Evolutionary conservation across 306 rosid species (phyloP), one percentile per base, ranked within the genome.

Genomic region (Quercus mongolica): DNA sequence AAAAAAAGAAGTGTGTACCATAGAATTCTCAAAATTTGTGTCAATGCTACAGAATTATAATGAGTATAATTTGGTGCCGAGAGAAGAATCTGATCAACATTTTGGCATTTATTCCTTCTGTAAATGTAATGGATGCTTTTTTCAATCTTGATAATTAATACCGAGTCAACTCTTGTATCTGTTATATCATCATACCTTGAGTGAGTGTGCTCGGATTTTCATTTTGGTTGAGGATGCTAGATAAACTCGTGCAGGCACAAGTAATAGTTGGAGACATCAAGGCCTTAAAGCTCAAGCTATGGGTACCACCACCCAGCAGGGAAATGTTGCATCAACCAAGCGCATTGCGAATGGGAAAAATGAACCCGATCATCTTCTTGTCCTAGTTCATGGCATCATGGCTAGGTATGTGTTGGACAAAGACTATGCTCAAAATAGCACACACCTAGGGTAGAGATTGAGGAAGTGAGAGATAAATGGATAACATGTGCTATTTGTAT

Each of bases 361-460:
- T 21, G 85, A 86, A 63, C 94, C 98, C 3, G 98, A 92, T 81
- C 98, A 95, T 86, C 98, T 95, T 77, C 98, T 95, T 76, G 92
- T 95, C 76, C 98, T 95, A 83, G 98, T 95, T 83, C 99, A 95
- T 77, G 99, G 99, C 78, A 92, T 92, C 78, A 76, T 91, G 85
- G 98, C 96, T n/a, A 91, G 99, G 97, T 95, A 85, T 83, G 64
- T 75, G 30, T 75, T 87, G 79, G 75, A 58, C 33, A 62, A 33
- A 55, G 49, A 38, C 65, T 41, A 73, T 72, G 44, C 63, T 69
- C 28, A 26, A 35, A 28, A 46, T 13, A 51, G 28, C 26, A 23
- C 23, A 38, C 15, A 67, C 11, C 19, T 19, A 30, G 46, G 33
- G 12, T 64, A 31, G 20, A 67, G 21, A 33, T 67, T 67, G 51